These are phyloP conservation scores for Amborella trichopoda DNA, from an alignment of 164 flowering plant genomes.

Conservation along the genomic window DNA sequence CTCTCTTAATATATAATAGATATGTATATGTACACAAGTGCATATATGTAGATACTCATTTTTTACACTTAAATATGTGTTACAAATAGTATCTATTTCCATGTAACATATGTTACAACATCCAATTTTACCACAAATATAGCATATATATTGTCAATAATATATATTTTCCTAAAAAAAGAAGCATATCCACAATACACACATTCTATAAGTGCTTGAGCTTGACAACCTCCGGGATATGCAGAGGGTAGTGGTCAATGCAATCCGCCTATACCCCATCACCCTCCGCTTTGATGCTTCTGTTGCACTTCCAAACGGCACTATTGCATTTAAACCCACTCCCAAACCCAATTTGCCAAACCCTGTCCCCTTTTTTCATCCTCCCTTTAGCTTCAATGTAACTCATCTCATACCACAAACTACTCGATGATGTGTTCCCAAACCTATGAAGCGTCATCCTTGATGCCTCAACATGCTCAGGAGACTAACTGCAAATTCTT, in stretches of 20 bases:
- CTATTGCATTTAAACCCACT: conserved; percentile 16
- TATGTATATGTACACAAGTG: too few species aligned
- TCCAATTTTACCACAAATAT: too few species aligned
- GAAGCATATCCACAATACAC: too few species aligned
- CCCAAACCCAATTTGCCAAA: conserved; percentile 14
- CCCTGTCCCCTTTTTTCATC: conserved; percentile 13
- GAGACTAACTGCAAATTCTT: conserved; percentile 9
- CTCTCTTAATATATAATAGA: too few species aligned
- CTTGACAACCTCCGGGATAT: conserved; percentile 10
- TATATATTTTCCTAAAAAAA: too few species aligned
- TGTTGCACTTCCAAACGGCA: conserved; percentile 14
- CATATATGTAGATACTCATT: too few species aligned
- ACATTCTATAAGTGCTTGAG: too few species aligned
- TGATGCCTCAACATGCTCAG: conserved; percentile 11
- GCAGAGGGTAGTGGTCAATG: conserved; percentile 11
- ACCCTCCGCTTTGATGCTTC: background rate
- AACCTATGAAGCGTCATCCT: conserved; percentile 15
- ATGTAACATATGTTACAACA: too few species aligned
- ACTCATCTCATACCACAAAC: conserved; percentile 11
- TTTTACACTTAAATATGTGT: too few species aligned
- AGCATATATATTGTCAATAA: too few species aligned
- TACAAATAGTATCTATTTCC: too few species aligned
- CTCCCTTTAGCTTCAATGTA: conserved; percentile 12
- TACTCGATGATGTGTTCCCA: conserved; percentile 12
- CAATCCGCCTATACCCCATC: conserved; percentile 10